A percentile compares a stretch with the other conserved stretches of the same genome.
These are phyloP conservation scores for Chlorella variabilis DNA, from an alignment of 163 green algal species.

Conservation along the genomic window DNA sequence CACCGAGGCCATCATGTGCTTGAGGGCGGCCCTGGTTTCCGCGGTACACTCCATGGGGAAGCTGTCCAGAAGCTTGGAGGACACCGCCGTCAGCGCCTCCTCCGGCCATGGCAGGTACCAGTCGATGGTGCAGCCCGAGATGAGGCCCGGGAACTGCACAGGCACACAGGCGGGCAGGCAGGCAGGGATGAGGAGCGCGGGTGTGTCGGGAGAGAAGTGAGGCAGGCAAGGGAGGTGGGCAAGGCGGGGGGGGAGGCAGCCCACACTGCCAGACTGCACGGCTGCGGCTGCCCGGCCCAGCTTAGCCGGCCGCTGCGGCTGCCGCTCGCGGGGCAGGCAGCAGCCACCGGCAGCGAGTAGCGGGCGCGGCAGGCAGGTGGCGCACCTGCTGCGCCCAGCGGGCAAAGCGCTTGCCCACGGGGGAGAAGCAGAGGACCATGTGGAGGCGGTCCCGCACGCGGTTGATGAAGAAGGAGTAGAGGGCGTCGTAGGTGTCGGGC, in stretches of 20 bases:
- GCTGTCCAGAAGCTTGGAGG: constrained; percentile 77
- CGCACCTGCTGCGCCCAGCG: constrained; percentile 77
- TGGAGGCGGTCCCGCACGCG: constrained; percentile 93
- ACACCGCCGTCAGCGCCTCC: constrained; percentile 89
- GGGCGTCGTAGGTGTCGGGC: constrained; percentile 91
- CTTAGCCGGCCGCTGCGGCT: too few species aligned
- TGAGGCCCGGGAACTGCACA: constrained; percentile 84
- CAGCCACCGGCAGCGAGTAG: too few species aligned
- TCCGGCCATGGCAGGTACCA: constrained; percentile 97
- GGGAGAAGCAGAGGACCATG: constrained; percentile 93
- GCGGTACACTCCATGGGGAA: constrained; percentile 13
- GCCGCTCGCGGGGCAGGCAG: too few species aligned
- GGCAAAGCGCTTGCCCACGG: constrained; percentile 88
- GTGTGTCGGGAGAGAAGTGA: too few species aligned
- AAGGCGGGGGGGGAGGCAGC: too few species aligned
- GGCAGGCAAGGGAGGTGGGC: too few species aligned
- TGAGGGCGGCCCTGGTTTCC: constrained; percentile 12
- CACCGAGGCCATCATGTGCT: constrained; percentile 85
- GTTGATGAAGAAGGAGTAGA: constrained; percentile 93
- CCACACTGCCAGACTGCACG: too few species aligned
- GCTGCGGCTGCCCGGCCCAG: too few species aligned
- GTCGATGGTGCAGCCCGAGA: constrained; percentile 95
- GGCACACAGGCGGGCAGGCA: background rate
- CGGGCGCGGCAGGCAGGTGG: too few species aligned
- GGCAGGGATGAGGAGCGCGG: background rate